Base-by-base conservation (phyloP, 257 asterid genomes). In the Coffea eugenioides region DNA sequence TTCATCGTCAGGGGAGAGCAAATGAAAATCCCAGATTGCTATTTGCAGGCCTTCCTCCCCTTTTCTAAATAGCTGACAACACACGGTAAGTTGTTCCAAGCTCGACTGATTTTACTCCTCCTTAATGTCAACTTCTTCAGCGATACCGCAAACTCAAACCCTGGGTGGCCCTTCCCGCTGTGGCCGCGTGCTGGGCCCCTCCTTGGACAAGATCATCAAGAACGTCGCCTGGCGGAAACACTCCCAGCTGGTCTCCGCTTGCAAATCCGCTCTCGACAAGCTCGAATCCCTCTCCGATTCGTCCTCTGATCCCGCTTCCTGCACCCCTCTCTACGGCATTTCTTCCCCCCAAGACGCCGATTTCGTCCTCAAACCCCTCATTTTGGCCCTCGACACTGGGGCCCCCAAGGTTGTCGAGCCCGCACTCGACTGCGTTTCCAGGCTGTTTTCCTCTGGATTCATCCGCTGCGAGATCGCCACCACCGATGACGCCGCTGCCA, bases 181-280 rank as follows among this genome's bases (percentile, higher is more conserved):
- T 64, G 99, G 99, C 51, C 90, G 97, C 95, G 93, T 96, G 75
- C 90, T 96, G 69, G 99, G 99, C 79, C 97, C 98, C 31, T 87
- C 97, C 25, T 89, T 96, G 54, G 99, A 96, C 90, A 96, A 96
- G 94, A 94, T 96, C 82, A 88, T 96, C 76, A 96, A 96, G 91
- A 96, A 96, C 81, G 99, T 89, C 31, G 93, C 99, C 20, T 96
- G 99, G 99, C 84, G 99, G 82, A 96, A 96, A 67, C 99, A 95
- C 87, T 87, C 98, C 51, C 93, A 92, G 77, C 97, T 95, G 74
- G 99, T 93, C 43, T 83, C 99, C 56, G 85, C 93, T 84, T 90
- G 91, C 77, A 95, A 93, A 87, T 93, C 98, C n/a, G 97, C 88
- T 14, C 91, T 93, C 77, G 99, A 95, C 90, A 95, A 91, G 93